Evolutionary conservation across 108 stramenopile species (phyloP).

Genomic region (Fragilaria crotonensis): DNA sequence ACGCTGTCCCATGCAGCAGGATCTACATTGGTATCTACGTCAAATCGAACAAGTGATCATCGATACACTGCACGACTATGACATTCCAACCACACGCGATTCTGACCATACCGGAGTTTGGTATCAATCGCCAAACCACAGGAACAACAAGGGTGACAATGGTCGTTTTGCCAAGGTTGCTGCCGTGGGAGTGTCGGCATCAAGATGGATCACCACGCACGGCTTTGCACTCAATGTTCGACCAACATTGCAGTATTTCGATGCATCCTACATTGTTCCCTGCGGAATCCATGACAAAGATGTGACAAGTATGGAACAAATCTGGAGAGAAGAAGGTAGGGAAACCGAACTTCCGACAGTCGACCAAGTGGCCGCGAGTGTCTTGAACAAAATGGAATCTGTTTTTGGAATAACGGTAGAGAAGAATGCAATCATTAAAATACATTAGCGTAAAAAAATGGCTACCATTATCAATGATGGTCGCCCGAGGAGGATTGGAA

Average conservation of each 20-base stretch:
- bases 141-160: slow-evolving; percentile 61
- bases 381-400: too few species aligned
- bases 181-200: slow-evolving; percentile 84
- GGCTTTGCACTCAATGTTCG: slow-evolving; percentile 94
- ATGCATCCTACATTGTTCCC: slow-evolving; percentile 71
- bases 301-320: slow-evolving; percentile 69
- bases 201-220: slow-evolving; percentile 96
- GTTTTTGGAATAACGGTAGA: too few species aligned
- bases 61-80: slow-evolving; percentile 43
- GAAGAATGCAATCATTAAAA: too few species aligned
- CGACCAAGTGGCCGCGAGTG: too few species aligned
- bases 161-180: slow-evolving; percentile 85
- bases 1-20: slow-evolving; percentile 70
- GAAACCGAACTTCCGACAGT: too few species aligned
- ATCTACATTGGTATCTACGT: slow-evolving; percentile 96
- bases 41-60: slow-evolving; percentile 88
- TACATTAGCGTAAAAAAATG: too few species aligned
- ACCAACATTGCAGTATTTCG: slow-evolving; percentile 48
- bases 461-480: too few species aligned
- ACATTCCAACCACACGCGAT: slow-evolving; percentile 55
- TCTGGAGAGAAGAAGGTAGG: too few species aligned
- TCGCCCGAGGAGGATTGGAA: too few species aligned
- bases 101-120: slow-evolving; percentile 49
- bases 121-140: slow-evolving; percentile 27
- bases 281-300: slow-evolving; percentile 69